phyloP scores from a whole-genome alignment of 139 green algal species.

The Diplosphaera chodatii region DNA sequence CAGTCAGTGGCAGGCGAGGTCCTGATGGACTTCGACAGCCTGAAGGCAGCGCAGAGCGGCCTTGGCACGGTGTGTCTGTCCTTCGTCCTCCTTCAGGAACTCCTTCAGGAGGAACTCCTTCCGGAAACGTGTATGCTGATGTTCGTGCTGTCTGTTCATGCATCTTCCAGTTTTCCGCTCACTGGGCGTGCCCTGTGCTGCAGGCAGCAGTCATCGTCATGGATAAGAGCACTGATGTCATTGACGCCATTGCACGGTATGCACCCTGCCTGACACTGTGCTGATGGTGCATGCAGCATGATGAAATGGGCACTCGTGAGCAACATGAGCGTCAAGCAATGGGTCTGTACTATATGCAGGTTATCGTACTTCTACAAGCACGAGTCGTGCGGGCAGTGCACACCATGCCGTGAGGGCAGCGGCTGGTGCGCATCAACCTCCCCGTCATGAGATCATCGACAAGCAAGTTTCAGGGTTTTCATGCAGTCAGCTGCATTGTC shows the following conservation, averaged over 20 bases:
- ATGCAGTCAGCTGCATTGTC: no score
- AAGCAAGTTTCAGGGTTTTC: no score
- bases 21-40: constrained; percentile 97
- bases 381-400: constrained; percentile 97
- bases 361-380: constrained; percentile 99
- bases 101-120: no score
- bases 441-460: constrained; percentile 27
- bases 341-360: constrained; percentile 30
- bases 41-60: constrained; percentile 83
- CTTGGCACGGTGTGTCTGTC: constrained; percentile 73
- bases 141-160: no score
- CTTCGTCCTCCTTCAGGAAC: no score
- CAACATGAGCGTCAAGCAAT: no score
- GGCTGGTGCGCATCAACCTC: constrained; percentile 11
- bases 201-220: constrained; percentile 97
- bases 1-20: constrained; percentile 82
- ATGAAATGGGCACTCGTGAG: no score
- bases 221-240: constrained; percentile 95
- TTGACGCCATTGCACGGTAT: constrained; percentile 83
- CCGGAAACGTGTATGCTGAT: no score
- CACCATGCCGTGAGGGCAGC: constrained; percentile 94
- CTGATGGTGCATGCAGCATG: no score
- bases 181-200: no score
- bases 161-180: no score
- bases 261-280: no score